These are phyloP conservation scores for Arthrobotrys conoides DNA, from an alignment of 2,329 filamentous ascomycete genomes.

Conservation along the genomic window DNA sequence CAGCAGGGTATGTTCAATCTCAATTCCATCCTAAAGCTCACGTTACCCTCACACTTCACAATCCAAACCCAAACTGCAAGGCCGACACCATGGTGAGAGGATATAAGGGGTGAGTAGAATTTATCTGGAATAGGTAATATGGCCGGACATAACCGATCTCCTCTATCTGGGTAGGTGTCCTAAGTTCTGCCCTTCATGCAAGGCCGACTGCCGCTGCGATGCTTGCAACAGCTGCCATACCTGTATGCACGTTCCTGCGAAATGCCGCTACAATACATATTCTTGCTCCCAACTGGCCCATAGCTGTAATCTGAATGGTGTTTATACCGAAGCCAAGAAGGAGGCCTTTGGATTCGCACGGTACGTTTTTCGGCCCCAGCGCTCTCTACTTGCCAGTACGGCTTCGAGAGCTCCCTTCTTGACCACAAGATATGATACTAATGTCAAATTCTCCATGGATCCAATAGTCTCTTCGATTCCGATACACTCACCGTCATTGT, in stretches of 20 bases:
- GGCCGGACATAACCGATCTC: not conserved
- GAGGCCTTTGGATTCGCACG: constrained; percentile 4
- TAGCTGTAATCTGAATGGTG: not conserved
- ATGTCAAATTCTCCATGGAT: not conserved
- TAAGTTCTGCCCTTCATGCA: not conserved
- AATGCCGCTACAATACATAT: constrained; percentile 5
- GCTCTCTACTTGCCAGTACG: constrained; percentile 2
- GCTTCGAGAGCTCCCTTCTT: constrained; percentile 5
- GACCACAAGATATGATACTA: not conserved
- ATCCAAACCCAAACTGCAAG: constrained; percentile 4
- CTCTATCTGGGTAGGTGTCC: constrained; percentile 1
- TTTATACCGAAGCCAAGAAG: not conserved
- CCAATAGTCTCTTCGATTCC: constrained; percentile 11
- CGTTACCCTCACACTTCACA: not conserved
- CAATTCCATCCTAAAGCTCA: not conserved
- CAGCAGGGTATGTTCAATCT: not conserved
- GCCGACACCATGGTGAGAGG: not conserved
- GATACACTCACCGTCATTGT: constrained; percentile 23
- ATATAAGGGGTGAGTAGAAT: not conserved
- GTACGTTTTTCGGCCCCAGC: not conserved
- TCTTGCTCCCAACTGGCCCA: not conserved
- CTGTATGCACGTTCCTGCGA: not conserved
- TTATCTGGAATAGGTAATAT: not conserved
- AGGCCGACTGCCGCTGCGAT: constrained; percentile 1
- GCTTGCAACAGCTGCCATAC: not conserved